Percentiles rank a stretch among this genome's conserved stretches.
Conservation (phyloP, 305 asterid species). For the Solanum chacoense region DNA sequence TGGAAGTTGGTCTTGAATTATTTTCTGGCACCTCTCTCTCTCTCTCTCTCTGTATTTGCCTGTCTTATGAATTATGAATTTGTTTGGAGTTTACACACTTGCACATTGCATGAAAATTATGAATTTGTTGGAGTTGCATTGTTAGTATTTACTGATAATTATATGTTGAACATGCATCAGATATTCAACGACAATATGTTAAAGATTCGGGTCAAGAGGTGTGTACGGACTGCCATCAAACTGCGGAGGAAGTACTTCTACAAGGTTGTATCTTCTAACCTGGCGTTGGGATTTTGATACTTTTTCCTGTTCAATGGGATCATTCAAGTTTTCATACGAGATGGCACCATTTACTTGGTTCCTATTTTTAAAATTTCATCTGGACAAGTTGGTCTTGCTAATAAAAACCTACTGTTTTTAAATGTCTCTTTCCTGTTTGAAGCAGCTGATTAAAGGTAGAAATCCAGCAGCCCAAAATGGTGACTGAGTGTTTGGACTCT, state of each 20-base stretch:
- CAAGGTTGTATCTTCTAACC: slow-evolving; percentile 47
- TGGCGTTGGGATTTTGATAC: not conserved
- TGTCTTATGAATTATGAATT: not conserved
- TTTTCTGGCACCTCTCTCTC: not conserved
- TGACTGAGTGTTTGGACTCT: slow-evolving; percentile 12
- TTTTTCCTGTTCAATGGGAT: not conserved
- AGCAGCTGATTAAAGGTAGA: slow-evolving; percentile 61
- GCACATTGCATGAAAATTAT: not conserved
- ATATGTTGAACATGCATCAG: slow-evolving; percentile 31
- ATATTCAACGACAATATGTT: slow-evolving; percentile 75
- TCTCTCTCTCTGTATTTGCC: not conserved
- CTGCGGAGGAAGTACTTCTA: slow-evolving; percentile 84
- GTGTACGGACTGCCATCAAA: slow-evolving; percentile 82
- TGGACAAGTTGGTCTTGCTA: not conserved
- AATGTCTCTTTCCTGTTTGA: slow-evolving; percentile 16
- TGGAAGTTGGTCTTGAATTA: not conserved
- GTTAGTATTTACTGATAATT: not conserved
- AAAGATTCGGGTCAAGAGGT: slow-evolving; percentile 83
- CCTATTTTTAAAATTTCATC: not conserved
- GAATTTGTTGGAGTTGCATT: not conserved
- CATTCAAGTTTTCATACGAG: not conserved
- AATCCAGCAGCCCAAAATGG: slow-evolving; percentile 41
- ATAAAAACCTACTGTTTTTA: not conserved
- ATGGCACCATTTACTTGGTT: not conserved
- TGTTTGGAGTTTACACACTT: not conserved